Evolutionary conservation across 257 asterid genomes (phyloP).

Genomic region (Salvia hispanica): DNA sequence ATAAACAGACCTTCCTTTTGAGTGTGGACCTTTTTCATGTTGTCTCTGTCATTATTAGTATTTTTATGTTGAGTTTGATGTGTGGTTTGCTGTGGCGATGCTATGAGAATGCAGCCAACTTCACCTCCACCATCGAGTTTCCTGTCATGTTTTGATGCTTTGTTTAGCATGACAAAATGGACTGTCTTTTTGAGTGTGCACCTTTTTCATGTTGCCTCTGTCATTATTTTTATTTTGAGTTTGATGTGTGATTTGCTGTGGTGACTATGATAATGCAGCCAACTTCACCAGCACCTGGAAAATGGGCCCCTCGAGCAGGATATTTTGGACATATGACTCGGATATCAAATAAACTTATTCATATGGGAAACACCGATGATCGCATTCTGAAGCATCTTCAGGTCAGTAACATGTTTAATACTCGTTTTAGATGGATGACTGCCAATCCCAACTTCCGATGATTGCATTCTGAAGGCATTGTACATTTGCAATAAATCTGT

Average conservation of each 20-base stretch:
- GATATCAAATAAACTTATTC: slow-evolving; percentile 74
- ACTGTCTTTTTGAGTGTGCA: background rate
- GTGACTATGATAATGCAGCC: slow-evolving; percentile 51
- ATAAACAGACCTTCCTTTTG: background rate
- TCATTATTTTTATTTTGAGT: too few relatives aligned
- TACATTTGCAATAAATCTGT: background rate
- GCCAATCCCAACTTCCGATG: background rate
- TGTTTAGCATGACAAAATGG: slow-evolving; percentile 22
- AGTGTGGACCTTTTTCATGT: background rate
- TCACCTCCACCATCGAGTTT: background rate
- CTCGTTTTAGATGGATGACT: background rate
- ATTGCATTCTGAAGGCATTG: background rate
- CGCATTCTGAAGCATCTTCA: slow-evolving; percentile 56
- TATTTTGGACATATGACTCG: slow-evolving; percentile 81
- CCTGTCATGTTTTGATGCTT: background rate
- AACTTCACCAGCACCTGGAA: slow-evolving; percentile 60
- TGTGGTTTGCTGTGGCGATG: slow-evolving; percentile 22
- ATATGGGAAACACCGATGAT: slow-evolving; percentile 55
- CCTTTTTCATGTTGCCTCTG: background rate
- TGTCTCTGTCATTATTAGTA: background rate
- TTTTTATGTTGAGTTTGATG: slow-evolving; percentile 3
- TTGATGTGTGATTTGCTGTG: too few relatives aligned
- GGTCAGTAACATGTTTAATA: slow-evolving; percentile 43
- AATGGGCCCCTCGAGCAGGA: slow-evolving; percentile 68
- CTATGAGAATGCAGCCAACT: background rate